phyloP scores from a whole-genome alignment of 2,329 filamentous ascomycete genomes.

The Grosmannia clavigera region DNA sequence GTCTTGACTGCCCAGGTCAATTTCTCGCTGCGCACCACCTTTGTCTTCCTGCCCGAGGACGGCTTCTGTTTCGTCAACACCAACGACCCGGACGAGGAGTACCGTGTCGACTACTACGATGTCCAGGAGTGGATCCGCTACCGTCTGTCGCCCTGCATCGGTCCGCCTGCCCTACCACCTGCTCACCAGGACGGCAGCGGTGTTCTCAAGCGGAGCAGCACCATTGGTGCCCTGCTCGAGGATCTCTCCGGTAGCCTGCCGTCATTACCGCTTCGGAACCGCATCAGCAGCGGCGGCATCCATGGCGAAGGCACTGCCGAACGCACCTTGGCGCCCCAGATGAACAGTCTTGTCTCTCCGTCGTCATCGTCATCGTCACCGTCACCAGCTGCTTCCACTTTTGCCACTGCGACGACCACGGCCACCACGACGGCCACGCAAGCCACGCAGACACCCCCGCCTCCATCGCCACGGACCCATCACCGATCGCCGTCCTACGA shows the following conservation, averaged over 20 bases:
- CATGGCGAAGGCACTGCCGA: conserved; percentile 4
- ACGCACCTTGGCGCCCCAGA: not conserved
- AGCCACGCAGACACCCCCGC: conserved; percentile 3
- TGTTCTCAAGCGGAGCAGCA: conserved; percentile 18
- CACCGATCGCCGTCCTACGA: not conserved
- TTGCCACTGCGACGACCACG: too few species aligned
- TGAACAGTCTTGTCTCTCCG: conserved; percentile 6
- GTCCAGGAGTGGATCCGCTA: conserved; percentile 68
- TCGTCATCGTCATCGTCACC: conserved; percentile 10
- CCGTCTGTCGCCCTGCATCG: conserved; percentile 64
- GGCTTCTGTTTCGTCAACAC: conserved; percentile 74
- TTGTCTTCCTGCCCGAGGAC: conserved; percentile 72
- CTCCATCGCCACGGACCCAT: not conserved
- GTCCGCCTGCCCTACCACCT: conserved; percentile 49
- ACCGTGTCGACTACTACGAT: conserved; percentile 75
- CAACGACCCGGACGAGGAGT: conserved; percentile 65
- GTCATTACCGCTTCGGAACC: conserved; percentile 21
- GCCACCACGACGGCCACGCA: conserved; percentile 2
- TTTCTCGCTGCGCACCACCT: conserved; percentile 80
- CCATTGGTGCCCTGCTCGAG: conserved; percentile 34
- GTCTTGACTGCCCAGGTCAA: conserved; percentile 88
- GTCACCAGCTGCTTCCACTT: conserved; percentile 5
- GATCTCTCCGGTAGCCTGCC: conserved; percentile 28
- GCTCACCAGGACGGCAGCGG: not conserved
- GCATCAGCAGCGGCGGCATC: conserved; percentile 19